Base-by-base conservation (phyloP, 2,329 filamentous ascomycete genomes). In the Calonectria honghensis region DNA sequence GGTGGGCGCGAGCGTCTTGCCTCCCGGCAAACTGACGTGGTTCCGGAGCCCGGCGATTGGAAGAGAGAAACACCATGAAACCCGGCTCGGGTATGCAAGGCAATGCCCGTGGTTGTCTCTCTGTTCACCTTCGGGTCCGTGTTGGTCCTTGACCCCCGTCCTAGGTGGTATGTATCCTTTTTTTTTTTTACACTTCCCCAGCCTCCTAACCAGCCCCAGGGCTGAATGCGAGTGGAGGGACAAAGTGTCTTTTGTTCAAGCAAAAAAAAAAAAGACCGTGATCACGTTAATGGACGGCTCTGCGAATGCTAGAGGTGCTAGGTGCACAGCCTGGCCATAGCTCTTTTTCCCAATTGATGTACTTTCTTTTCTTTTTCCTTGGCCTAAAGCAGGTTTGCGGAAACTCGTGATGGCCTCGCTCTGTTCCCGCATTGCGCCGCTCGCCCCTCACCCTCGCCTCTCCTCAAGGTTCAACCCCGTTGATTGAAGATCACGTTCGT, bases 241-340 rank as follows among this genome's bases (percentile, higher is more conserved):
- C 54, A 61, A 39, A 61, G 32, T 61, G 54, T 61, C 13, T n/a
- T 48, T 48, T 6, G 18, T 48, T 48, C 24, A 45, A 20, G 39
- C 39, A 45, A 20, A 5, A 20, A 14, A 35, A 61, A n/a, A 63
- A 45, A 64, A 20, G 39, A n/a, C 39, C 41, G 37, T 64, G 68
- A 54, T 69, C 66, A 73, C 66, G 71, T 69, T 73, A 67, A 41
- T 59, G 50, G 24, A 69, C 27, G 27, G 14, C 57, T 65, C 71
- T 69, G 66, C 71, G 51, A 66, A 73, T 69, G 66, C 66, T 57
- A 35, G 32, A 35, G 6, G 48, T 48, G 70, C 37, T 35, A 16
- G 65, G 65, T 52, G 32, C 70, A 54, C 65, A 52, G 5, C 32
- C 32, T 64, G 70, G 65, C 70, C 70, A 68, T 54, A 68, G 70